phyloP scores from a whole-genome alignment of 1,139 yeast genomes.

The Arxiozyma slooffiae region DNA sequence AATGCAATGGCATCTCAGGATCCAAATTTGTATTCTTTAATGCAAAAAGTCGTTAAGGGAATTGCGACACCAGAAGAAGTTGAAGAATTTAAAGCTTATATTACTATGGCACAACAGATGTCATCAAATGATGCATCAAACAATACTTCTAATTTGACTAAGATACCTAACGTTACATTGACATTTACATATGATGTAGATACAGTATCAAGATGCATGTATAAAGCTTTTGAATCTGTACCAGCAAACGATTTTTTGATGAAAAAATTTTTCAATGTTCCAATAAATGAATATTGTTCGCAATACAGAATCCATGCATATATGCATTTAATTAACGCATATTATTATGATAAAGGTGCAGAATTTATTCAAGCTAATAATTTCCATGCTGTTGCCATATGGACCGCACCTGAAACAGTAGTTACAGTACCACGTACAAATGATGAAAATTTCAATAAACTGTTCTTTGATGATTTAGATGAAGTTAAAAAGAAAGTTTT shows the following conservation, averaged over 20 bases:
- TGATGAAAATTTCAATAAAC: conserved; percentile 24
- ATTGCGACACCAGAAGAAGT: conserved; percentile 63
- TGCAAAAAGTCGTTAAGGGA: conserved; percentile 80
- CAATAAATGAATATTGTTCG: conserved; percentile 18
- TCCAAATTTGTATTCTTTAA: conserved; percentile 52
- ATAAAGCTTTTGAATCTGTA: conserved; percentile 23
- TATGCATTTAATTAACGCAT: conserved; percentile 17
- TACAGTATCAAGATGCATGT: conserved; percentile 20
- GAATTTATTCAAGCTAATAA: conserved; percentile 27
- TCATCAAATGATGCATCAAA: conserved; percentile 34
- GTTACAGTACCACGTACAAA: conserved; percentile 20
- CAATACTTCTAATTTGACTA: neutral
- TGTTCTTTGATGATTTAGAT: conserved; percentile 21
- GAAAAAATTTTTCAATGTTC: conserved; percentile 24
- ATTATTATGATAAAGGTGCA: conserved; percentile 25
- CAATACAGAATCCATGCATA: conserved; percentile 19
- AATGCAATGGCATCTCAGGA: conserved; percentile 74
- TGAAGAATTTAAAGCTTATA: conserved; percentile 64
- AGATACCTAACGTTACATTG: neutral
- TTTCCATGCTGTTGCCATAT: conserved; percentile 29
- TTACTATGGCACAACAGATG: conserved; percentile 65
- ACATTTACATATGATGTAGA: conserved; percentile 15
- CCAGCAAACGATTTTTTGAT: conserved; percentile 23
- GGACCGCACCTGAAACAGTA: conserved; percentile 22
- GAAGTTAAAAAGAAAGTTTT: conserved; percentile 17